Conservation (phyloP, 805 yeast genomes). For the Grigorovia yakushimaensis region DNA sequence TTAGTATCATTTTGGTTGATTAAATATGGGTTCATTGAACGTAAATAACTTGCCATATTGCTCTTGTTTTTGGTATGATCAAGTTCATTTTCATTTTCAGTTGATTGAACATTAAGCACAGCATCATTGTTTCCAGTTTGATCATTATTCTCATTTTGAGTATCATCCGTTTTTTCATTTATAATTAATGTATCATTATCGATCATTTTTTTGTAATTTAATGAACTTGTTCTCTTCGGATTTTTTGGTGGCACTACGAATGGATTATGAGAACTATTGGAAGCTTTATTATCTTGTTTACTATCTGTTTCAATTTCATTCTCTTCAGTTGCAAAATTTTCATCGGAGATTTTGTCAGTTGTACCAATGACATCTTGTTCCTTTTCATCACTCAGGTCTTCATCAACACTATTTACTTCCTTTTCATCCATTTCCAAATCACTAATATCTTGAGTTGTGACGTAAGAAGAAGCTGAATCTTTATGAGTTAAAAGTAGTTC, state of each 20-base stretch:
- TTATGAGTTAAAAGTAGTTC: neutral
- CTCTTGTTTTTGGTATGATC: neutral
- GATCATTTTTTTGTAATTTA: neutral
- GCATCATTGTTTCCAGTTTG: neutral
- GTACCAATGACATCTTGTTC: neutral
- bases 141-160: neutral
- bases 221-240: neutral
- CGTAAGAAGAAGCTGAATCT: neutral
- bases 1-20: neutral
- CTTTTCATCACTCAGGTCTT: neutral
- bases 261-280: neutral
- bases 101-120: neutral
- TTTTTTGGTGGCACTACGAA: neutral
- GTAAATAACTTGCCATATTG: constrained; percentile 39
- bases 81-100: neutral
- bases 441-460: neutral
- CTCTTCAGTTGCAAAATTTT: neutral
- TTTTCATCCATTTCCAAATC: too few relatives aligned
- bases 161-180: neutral
- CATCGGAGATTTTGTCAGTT: neutral
- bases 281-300: neutral
- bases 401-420: neutral
- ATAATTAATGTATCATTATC: neutral
- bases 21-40: constrained; percentile 30
- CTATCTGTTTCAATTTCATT: neutral